Conservation (phyloP, 1,139 yeast genomes). For the Magnusiomyces tetraspermus region DNA sequence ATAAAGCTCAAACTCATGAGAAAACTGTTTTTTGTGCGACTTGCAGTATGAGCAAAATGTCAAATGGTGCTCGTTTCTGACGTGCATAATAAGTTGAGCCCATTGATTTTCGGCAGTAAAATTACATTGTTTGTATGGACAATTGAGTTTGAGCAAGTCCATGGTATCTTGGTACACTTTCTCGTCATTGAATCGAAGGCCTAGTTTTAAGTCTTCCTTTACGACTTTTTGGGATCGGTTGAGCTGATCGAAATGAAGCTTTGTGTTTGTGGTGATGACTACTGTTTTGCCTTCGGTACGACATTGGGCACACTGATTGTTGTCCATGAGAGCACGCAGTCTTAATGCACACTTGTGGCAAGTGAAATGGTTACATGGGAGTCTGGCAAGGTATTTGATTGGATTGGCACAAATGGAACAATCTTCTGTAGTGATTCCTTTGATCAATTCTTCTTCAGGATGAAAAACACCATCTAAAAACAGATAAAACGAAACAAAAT, state of each 20-base stretch:
- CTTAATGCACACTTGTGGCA: constrained; percentile 80
- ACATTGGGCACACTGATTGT: constrained; percentile 72
- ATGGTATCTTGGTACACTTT: constrained; percentile 37
- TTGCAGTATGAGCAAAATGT: constrained; percentile 72
- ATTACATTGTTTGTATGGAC: constrained; percentile 44
- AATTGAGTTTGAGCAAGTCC: constrained; percentile 45
- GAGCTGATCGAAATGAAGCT: constrained; percentile 38
- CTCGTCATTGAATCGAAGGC: constrained; percentile 29
- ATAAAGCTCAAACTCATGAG: constrained; percentile 57
- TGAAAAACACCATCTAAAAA: background rate
- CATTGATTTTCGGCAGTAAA: constrained; percentile 35
- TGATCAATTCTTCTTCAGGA: constrained; percentile 12
- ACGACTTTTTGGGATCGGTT: constrained; percentile 11
- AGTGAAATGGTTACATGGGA: constrained; percentile 77
- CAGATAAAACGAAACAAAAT: background rate
- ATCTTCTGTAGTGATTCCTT: constrained; percentile 29
- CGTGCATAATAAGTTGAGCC: constrained; percentile 57
- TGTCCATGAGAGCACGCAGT: constrained; percentile 70
- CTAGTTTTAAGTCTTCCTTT: constrained; percentile 25
- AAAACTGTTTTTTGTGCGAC: constrained; percentile 64
- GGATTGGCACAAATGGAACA: constrained; percentile 83
- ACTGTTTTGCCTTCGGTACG: constrained; percentile 51
- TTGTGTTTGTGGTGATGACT: constrained; percentile 47
- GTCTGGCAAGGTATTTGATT: constrained; percentile 52
- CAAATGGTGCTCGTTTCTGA: constrained; percentile 47